Evolutionary conservation across 331 rosid genomes (phyloP), one percentile per base, ranked within the genome.

Genomic region (Quercus tomentella): DNA sequence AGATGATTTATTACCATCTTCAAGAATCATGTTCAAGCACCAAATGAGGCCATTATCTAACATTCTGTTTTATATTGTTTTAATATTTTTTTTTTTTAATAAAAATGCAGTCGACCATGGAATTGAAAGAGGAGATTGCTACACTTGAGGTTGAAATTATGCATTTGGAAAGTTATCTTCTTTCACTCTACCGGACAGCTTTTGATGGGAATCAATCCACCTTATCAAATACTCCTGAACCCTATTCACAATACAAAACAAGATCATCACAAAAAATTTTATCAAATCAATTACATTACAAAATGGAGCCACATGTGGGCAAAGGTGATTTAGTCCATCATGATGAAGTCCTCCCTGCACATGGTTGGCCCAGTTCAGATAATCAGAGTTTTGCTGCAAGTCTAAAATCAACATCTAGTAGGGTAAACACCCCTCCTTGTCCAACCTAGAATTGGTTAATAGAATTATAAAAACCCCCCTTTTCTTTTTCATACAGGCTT

Each of bases 81-180:
- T 35, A 18, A 56, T 20, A n/a, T 31, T 21, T 30, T 57, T 69
- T 18, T 10, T 68, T 28, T 18, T 69, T 20, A 4, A 49, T 58
- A 22, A 23, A 17, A 56, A 9, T 67, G 52, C 81, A 84, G 87
- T 84, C 87, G 1, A 30, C 76, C n/a, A n/a, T 33, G 26, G 85
- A 77, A 69, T 33, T 84, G 82, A 17, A 70, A 77, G 77, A 77
- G 80, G 85, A 84, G 79, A 84, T 81, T 28, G 63, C 22, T 41
- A 37, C 23, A 18, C 80, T 84, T 57, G 88, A 81, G 75, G 52
- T 37, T 56, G 70, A 84, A 56, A 81, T 84, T 65, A 54, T 60
- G 74, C 74, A 74, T 31, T 35, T 84, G 73, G 88, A 84, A 57
- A 77, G 77, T 77, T 74, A 55, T 73, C 80, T 84, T 37, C 88